These are phyloP conservation scores for Hypseocharis bilobata DNA, from an alignment of 441 rosid species.

Conservation along the genomic window DNA sequence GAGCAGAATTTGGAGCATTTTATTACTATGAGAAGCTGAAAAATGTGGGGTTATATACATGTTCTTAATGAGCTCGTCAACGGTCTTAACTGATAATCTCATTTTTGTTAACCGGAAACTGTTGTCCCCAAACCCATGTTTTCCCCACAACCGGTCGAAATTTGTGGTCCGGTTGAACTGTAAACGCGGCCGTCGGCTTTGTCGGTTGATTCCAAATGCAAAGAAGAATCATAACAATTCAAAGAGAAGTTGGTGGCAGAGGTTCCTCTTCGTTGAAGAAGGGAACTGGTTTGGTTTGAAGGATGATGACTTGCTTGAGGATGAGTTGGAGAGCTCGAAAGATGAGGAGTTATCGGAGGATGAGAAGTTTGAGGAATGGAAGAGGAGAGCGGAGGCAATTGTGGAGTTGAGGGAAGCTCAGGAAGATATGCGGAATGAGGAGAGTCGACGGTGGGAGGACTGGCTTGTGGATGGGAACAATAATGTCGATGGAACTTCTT, in stretches of 20 bases:
- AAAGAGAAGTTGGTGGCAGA: slow-evolving; percentile 80
- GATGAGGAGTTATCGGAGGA: slow-evolving; percentile 45
- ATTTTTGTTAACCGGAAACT: slow-evolving; percentile 29
- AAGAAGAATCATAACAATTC: slow-evolving; percentile 33
- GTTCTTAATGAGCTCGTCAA: slow-evolving; percentile 67
- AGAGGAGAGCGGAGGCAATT: slow-evolving; percentile 84
- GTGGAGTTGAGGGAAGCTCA: slow-evolving; percentile 82
- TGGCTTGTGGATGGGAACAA: slow-evolving; percentile 55
- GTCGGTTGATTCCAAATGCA: slow-evolving; percentile 44
- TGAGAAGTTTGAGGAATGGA: slow-evolving; percentile 81
- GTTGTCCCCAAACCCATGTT: slow-evolving; percentile 14
- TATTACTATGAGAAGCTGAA: slow-evolving; percentile 14
- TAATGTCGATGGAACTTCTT: slow-evolving; percentile 28
- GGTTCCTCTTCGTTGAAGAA: slow-evolving; percentile 63
- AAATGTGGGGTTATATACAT: slow-evolving; percentile 44
- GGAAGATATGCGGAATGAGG: slow-evolving; percentile 61
- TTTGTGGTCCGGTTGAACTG: slow-evolving; percentile 21
- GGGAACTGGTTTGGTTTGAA: slow-evolving; percentile 79
- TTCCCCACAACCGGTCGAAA: slow-evolving; percentile 17
- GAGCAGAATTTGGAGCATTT: slow-evolving; percentile 2
- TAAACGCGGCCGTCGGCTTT: slow-evolving; percentile 27
- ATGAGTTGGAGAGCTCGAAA: slow-evolving; percentile 28
- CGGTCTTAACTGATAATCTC: slow-evolving; percentile 40
- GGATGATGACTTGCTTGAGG: slow-evolving; percentile 52
- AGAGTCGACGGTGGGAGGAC: slow-evolving; percentile 81